Conservation (phyloP, 805 yeast species). For the Barnettozyma wickerhamii region DNA sequence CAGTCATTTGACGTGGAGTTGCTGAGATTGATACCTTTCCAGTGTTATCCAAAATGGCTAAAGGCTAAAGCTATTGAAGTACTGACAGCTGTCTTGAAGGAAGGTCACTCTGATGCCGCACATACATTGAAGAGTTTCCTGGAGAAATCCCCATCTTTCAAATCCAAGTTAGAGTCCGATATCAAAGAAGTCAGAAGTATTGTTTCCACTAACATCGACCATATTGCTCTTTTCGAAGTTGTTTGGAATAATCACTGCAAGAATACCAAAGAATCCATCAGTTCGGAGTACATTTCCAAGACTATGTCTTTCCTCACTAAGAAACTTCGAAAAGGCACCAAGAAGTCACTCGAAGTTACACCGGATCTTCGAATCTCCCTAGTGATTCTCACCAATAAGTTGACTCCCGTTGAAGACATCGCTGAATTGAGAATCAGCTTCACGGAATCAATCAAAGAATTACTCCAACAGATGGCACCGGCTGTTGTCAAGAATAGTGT, state of each 20-base stretch:
- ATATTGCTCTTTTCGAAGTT: constrained; percentile 28
- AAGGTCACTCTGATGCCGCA: constrained; percentile 9
- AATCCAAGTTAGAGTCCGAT: constrained; percentile 46
- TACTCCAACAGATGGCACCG: constrained; percentile 2
- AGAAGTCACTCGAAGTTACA: constrained; percentile 6
- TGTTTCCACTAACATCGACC: constrained; percentile 12
- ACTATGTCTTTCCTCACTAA: constrained; percentile 17
- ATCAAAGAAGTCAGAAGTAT: constrained; percentile 22
- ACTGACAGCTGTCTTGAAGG: constrained; percentile 13
- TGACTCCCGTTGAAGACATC: background rate
- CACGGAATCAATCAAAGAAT: constrained; percentile 7
- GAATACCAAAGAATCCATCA: constrained; percentile 31
- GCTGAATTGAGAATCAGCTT: constrained; percentile 9
- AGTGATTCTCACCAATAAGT: constrained; percentile 10
- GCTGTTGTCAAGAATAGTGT: background rate
- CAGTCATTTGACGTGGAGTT: constrained; percentile 3
- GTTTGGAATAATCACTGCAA: constrained; percentile 39
- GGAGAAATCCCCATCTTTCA: constrained; percentile 45
- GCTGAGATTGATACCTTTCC: constrained; percentile 40
- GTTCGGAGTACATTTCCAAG: constrained; percentile 22
- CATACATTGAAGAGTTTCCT: constrained; percentile 36
- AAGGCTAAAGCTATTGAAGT: constrained; percentile 27
- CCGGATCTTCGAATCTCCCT: constrained; percentile 14
- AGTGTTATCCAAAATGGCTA: constrained; percentile 38
- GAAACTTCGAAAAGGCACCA: constrained; percentile 6